These are phyloP conservation scores for Suillus plorans DNA, from an alignment of 768 basidiomycete genomes.

Conservation along the genomic window DNA sequence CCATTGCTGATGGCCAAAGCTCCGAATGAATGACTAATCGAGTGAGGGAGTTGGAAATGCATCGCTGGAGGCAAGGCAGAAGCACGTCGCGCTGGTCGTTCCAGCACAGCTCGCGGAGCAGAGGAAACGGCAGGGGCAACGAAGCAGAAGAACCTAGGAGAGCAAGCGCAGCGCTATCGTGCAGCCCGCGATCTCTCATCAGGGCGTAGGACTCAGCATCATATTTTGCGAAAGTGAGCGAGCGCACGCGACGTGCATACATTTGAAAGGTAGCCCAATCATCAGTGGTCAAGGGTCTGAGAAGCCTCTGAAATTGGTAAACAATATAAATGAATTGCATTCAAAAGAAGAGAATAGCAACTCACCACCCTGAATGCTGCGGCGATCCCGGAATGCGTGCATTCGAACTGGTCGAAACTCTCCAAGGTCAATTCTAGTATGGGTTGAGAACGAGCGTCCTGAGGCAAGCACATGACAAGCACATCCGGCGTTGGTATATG, in stretches of 20 bases:
- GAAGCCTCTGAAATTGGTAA: neutral
- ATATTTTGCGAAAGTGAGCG: neutral
- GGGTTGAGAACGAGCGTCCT: neutral
- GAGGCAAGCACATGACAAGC: neutral
- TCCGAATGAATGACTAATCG: neutral
- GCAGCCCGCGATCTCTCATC: neutral
- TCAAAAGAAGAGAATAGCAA: neutral
- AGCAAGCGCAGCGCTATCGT: neutral
- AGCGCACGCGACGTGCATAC: neutral
- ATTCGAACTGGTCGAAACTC: neutral
- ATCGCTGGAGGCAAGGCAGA: neutral
- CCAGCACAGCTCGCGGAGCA: neutral
- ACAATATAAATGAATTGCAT: neutral
- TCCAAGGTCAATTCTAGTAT: neutral
- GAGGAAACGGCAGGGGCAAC: neutral
- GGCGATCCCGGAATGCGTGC: neutral
- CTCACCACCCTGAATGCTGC: neutral
- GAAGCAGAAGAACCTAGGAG: neutral
- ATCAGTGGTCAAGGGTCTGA: neutral
- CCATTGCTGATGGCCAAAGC: neutral
- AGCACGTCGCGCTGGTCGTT: neutral
- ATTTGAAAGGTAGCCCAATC: neutral
- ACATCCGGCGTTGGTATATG: neutral
- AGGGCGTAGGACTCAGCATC: too few species aligned
- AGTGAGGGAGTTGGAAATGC: neutral